These are phyloP conservation scores for Diaporthe helianthi DNA, from an alignment of 2,329 filamentous ascomycete species.

Conservation along the genomic window DNA sequence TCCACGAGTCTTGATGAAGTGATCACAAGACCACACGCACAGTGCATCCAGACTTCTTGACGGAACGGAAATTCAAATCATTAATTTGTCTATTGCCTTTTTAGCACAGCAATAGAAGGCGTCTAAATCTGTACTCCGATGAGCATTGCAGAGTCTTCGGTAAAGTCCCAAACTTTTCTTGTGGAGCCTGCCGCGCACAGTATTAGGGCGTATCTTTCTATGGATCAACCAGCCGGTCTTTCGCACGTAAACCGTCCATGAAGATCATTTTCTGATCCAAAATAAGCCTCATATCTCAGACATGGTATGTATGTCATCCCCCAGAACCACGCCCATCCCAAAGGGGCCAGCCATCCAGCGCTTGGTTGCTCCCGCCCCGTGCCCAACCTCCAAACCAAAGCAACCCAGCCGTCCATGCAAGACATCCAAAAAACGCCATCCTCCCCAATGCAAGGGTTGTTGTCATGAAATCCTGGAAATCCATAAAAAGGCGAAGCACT, in stretches of 20 bases:
- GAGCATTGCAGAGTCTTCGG: not conserved
- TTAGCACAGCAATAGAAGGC: not conserved
- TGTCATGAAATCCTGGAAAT: too few relatives aligned
- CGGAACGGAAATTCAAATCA: not conserved
- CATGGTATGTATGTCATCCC: not conserved
- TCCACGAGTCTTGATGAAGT: too few relatives aligned
- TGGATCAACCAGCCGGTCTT: not conserved
- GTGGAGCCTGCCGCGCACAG: not conserved
- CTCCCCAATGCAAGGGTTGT: not conserved
- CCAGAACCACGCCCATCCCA: not conserved
- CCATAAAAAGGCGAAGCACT: not conserved
- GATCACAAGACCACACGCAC: not conserved
- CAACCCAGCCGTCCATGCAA: not conserved
- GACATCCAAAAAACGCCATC: not conserved
- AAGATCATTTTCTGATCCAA: not conserved
- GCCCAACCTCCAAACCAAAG: not conserved
- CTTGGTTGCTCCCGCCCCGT: not conserved
- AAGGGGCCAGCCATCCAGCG: slow-evolving; percentile 10
- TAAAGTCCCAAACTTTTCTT: too few relatives aligned
- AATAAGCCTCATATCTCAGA: not conserved
- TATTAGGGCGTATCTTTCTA: not conserved
- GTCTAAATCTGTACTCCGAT: not conserved
- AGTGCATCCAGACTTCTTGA: not conserved
- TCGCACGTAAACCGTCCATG: not conserved
- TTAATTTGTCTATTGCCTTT: not conserved